A percentile compares a stretch with the other conserved stretches of the same genome.
Conservation (phyloP, 176 grass and related monocot species). For the Typha latifolia region DNA sequence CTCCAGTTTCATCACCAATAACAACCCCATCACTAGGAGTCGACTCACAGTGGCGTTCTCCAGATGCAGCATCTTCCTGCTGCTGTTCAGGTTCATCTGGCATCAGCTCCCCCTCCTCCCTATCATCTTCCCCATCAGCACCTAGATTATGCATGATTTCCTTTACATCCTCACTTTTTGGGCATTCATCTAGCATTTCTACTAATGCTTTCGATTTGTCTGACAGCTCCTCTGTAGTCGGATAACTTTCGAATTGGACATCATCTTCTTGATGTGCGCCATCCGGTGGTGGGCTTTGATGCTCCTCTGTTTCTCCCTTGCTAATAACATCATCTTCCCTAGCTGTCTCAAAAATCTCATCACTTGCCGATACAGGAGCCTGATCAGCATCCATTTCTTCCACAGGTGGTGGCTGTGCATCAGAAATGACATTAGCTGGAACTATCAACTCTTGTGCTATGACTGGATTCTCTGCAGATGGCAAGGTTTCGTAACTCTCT, state of each 20-base stretch:
- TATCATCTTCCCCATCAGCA: conserved; percentile 59
- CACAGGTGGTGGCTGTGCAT: conserved; percentile 26
- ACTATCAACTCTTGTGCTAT: conserved; percentile 21
- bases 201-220: conserved; percentile 25
- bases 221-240: conserved; percentile 25
- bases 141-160: conserved; percentile 39
- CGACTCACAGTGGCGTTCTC: conserved; percentile 23
- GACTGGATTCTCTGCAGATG: conserved; percentile 27
- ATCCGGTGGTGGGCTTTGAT: conserved; percentile 24
- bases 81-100: conserved; percentile 57
- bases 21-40: conserved; percentile 19
- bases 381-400: conserved; percentile 49
- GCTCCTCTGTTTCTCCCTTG: conserved; percentile 50
- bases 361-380: conserved; percentile 15
- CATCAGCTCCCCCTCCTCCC: conserved; percentile 73
- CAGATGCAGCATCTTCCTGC: conserved; percentile 29
- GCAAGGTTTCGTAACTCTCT: conserved; percentile 27
- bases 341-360: conserved; percentile 27
- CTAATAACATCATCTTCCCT: conserved; percentile 44
- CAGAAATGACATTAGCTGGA: conserved; percentile 29
- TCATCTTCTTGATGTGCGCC: conserved; percentile 43
- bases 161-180: conserved; percentile 23
- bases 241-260: conserved; percentile 33
- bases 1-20: conserved; percentile 29
- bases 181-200: conserved; percentile 16